These are phyloP conservation scores for Blumeria graminis DNA, from an alignment of 2,329 filamentous ascomycete genomes.

Conservation along the genomic window DNA sequence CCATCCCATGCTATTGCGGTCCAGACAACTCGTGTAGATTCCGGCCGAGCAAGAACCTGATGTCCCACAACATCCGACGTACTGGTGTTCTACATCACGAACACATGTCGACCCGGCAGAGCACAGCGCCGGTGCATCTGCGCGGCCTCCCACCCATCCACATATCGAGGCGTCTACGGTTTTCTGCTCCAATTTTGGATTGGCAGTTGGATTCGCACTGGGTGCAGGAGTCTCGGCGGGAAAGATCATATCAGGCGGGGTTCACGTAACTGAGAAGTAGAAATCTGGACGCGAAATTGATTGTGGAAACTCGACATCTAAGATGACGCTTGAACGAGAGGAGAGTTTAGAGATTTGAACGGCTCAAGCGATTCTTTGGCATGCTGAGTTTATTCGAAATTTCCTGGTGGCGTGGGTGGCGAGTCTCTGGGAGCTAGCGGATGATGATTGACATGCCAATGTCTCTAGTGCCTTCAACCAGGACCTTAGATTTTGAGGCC, in stretches of 20 bases:
- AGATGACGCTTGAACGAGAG: no score
- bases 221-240: neutral
- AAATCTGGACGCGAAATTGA: no score
- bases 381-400: no score
- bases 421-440: no score
- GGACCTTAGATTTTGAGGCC: no score
- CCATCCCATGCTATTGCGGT: slow-evolving; percentile 11
- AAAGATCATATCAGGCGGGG: neutral
- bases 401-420: no score
- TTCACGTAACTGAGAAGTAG: no score
- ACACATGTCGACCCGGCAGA: slow-evolving; percentile 12
- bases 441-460: no score
- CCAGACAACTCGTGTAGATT: slow-evolving; percentile 13
- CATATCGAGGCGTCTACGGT: slow-evolving; percentile 10
- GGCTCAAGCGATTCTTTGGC: no score
- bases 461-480: no score
- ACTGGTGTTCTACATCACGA: slow-evolving; percentile 10
- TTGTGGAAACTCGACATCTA: no score
- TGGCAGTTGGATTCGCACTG: slow-evolving; percentile 3
- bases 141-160: slow-evolving; percentile 13
- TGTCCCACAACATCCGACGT: slow-evolving; percentile 13
- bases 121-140: slow-evolving; percentile 8
- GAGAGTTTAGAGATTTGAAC: no score
- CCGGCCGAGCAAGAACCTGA: slow-evolving; percentile 11
- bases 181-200: slow-evolving; percentile 8